Evolutionary conservation across 78 protist genomes (phyloP), one percentile per base, ranked within the genome.

Genomic region (Blattamonas nauphoetae): DNA sequence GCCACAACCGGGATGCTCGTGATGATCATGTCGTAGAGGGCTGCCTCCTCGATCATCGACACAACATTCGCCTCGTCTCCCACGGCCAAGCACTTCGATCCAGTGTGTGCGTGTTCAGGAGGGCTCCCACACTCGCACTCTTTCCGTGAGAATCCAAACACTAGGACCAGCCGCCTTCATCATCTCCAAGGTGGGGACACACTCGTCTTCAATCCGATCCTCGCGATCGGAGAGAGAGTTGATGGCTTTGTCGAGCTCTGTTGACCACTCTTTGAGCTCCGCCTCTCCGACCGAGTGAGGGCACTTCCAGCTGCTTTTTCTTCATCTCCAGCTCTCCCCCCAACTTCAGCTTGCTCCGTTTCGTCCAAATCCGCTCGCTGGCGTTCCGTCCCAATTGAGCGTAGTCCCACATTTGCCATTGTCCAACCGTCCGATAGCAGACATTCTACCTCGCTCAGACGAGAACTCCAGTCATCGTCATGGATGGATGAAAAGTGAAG

Each of bases 81-180:
- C n/a, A n/a, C n/a, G n/a, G n/a, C n/a, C n/a, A n/a, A n/a, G n/a
- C n/a, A n/a, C n/a, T n/a, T n/a, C n/a, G n/a, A n/a, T n/a, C n/a
- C n/a, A n/a, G n/a, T n/a, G n/a, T n/a, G n/a, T n/a, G n/a, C n/a
- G n/a, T n/a, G n/a, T n/a, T n/a, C n/a, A n/a, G n/a, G n/a, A n/a
- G n/a, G n/a, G n/a, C n/a, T n/a, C n/a, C n/a, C n/a, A n/a, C n/a
- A n/a, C n/a, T n/a, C n/a, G n/a, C n/a, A n/a, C n/a, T n/a, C n/a
- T n/a, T n/a, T n/a, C n/a, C n/a, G n/a, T n/a, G 71, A 97, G 88
- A 79, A 97, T 93, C 99, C 99, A 97, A n/a, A 95, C 89, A 46
- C 90, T 87, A 77, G 93, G 41, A 32, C 96, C 96, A n/a, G 90
- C 88, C 90, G 36, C 89, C 87, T 29, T 1, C 32, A 95, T 89